phyloP scores from a whole-genome alignment of 2,329 filamentous ascomycete genomes.

The Colletotrichum coccodes region DNA sequence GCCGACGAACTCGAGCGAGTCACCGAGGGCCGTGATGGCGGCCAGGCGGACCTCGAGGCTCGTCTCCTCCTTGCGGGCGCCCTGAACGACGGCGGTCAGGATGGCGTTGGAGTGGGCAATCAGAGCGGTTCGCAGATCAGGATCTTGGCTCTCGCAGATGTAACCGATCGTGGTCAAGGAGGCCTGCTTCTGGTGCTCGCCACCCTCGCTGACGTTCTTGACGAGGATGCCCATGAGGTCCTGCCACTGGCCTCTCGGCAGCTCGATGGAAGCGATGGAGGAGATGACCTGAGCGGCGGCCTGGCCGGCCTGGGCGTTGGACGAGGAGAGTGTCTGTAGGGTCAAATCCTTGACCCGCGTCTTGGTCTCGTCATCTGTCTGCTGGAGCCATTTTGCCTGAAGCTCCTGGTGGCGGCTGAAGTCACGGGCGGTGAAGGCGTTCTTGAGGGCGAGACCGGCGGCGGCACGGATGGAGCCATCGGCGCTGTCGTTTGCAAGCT shows the following conservation, averaged over 20 bases:
- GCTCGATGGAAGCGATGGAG: constrained; percentile 92
- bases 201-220: constrained; percentile 89
- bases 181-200: constrained; percentile 90
- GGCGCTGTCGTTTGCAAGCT: constrained; percentile 90
- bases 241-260: constrained; percentile 92
- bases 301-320: constrained; percentile 84
- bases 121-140: constrained; percentile 83
- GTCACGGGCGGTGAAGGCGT: constrained; percentile 96
- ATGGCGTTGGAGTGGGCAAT: constrained; percentile 95
- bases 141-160: constrained; percentile 95
- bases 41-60: constrained; percentile 92
- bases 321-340: constrained; percentile 85
- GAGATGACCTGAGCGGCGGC: constrained; percentile 95
- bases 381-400: constrained; percentile 91
- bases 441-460: constrained; percentile 96
- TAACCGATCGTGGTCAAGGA: constrained; percentile 97
- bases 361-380: constrained; percentile 85
- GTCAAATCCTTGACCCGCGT: constrained; percentile 87
- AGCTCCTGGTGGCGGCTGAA: constrained; percentile 86
- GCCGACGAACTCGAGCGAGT: constrained; percentile 96
- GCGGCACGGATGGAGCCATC: constrained; percentile 88
- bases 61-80: constrained; percentile 94
- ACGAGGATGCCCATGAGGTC: constrained; percentile 91
- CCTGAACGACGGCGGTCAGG: constrained; percentile 96
- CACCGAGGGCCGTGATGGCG: constrained; percentile 92